Evolutionary conservation across 352 stramenopile genomes (phyloP), one percentile per base, ranked within the genome.

Genomic region (Phytophthora pinifolia): DNA sequence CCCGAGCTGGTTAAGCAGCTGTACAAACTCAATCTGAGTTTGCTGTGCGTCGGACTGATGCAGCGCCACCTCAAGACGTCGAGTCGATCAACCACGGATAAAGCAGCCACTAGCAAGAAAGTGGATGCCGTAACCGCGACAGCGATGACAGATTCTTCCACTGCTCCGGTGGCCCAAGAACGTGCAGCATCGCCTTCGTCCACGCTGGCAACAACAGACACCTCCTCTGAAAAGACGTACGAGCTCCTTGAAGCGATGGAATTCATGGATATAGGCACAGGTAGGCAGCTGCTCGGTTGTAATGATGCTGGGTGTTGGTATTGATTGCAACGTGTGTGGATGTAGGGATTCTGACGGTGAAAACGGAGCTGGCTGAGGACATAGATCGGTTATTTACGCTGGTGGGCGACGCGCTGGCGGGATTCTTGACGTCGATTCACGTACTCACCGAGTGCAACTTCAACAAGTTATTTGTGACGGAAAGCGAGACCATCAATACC

Each of bases 191-290:
- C 48, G 15, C 42, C 45, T 14, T 30, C 57, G 6, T 37, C 41
- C 4, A 41, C 39, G 17, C 65, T 47, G 52, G 43, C 56, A 54
- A 53, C 13, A 17, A 39, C 44, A 20, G 59, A 76, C 15, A 59
- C 38, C 1, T 62, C 63, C 15, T 54, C 52, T 2, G 83, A 94
- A 47, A 84, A 86, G 39, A 86, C 81, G 22, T 94, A 92, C 44
- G 84, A 92, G 57, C 66, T 94, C 44, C 74, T 94, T 29, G 84
- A 94, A 62, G 84, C 81, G 10, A 94, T 94, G 84, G 84, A 94
- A 59, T 94, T 94, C 46, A 92, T 94, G 84, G 81, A 94, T 60
- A 84, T 94, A 44, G 76, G 78, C 50, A 94, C 84, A 35, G 80
- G 80, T 79, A 60, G 9, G 47, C 3, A 54, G 12, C 3, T 7